phyloP scores from a whole-genome alignment of 257 asterid genomes.

The Nicotiana paniculata region DNA sequence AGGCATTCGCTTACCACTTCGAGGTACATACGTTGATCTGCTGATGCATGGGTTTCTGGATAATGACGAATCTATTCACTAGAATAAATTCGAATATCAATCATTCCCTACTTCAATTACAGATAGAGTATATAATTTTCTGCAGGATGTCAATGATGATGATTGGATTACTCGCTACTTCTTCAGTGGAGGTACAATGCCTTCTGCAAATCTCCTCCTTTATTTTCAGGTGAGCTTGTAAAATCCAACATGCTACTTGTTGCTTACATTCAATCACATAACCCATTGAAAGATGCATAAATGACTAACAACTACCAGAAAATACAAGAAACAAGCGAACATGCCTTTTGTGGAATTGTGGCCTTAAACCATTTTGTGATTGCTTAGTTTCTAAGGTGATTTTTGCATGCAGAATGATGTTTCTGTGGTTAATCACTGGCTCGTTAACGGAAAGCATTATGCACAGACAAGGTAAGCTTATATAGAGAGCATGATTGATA shows the following conservation, averaged over 20 bases:
- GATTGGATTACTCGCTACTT: constrained; percentile 95
- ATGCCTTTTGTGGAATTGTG: not conserved
- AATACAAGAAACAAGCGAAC: not conserved
- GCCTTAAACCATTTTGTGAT: not conserved
- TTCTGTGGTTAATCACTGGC: constrained; percentile 80
- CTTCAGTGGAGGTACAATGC: constrained; percentile 95
- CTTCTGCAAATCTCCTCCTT: constrained; percentile 82
- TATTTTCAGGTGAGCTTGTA: constrained; percentile 71
- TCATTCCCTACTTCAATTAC: not conserved
- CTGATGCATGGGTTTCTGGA: not conserved
- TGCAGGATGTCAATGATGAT: constrained; percentile 73
- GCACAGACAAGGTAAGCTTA: constrained; percentile 66
- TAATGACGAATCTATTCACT: not conserved
- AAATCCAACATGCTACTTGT: not conserved
- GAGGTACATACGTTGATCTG: constrained; percentile 43
- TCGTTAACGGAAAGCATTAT: constrained; percentile 79
- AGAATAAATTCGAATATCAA: not conserved
- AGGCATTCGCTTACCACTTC: constrained; percentile 82
- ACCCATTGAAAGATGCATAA: not conserved
- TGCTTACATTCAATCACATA: not conserved
- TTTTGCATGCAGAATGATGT: constrained; percentile 69
- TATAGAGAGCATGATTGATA: not conserved
- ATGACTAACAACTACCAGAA: not conserved
- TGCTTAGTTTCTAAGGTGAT: not conserved
- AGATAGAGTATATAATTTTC: not conserved